Evolutionary conservation across 2,329 filamentous ascomycete species (phyloP), one percentile per base, ranked within the genome.

Genomic region (Fusarium sterilihyphosum): DNA sequence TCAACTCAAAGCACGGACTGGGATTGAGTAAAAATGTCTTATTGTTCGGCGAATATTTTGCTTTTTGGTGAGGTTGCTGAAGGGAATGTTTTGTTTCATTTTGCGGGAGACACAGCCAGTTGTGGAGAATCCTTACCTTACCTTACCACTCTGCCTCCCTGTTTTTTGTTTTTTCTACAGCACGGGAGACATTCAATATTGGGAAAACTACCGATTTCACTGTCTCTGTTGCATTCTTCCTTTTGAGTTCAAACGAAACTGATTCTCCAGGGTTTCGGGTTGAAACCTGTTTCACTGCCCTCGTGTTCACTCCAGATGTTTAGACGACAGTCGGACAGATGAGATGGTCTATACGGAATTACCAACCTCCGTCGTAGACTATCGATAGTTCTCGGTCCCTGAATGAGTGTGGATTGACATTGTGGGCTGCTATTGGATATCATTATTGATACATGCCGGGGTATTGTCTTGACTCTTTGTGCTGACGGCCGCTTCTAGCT

Each of bases 71-170:
- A 71, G 46, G 37, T 35, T 43, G 41, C 47, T 49, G 44, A 61
- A 64, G 58, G 71, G 71, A 65, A 71, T 54, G 60, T 59, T 74
- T 73, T 61, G 71, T 71, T 74, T 73, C 71, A 67, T 61, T 61
- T 33, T 53, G 61, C 29, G 40, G 53, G 52, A 66, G 65, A 61
- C 70, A 73, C 60, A 49, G 44, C 20, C 60, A 58, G 40, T n/a
- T 61, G 67, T 61, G 54, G 67, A 74, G 44, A 52, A 71, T 71
- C 52, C 54, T 38, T 54, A 58, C 69, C 56, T 41, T 50, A 54
- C 69, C 56, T 24, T 52, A 41, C 17, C 31, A 35, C 49, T 35
- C 49, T 46, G 52, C 54, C 65, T 65, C 65, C 70, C 68, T 71
- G 47, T 20, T 52, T 46, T 57, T 37, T 6, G 9, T 13, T 38